phyloP scores from a whole-genome alignment of 257 asterid genomes.

The Salvia splendens region DNA sequence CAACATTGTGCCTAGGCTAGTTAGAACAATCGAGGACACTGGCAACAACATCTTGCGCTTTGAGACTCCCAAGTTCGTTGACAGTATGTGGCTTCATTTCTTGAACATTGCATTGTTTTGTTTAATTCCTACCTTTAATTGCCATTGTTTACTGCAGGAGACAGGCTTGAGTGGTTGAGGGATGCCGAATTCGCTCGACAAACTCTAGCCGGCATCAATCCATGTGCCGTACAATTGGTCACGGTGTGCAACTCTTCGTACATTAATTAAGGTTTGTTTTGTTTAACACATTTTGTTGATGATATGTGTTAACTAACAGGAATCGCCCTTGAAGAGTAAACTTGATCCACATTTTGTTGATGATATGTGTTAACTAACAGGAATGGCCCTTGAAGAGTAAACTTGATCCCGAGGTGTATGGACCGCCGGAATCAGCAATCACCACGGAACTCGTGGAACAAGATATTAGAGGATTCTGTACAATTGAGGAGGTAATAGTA shows the following conservation, averaged over 20 bases:
- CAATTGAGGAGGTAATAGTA: constrained; percentile 61
- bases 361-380: too few relatives aligned
- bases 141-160: constrained; percentile 37
- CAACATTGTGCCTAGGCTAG: constrained; percentile 43
- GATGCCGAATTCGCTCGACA: constrained; percentile 79
- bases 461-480: constrained; percentile 49
- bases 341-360: constrained; percentile 46
- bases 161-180: constrained; percentile 68
- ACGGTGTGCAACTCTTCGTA: constrained; percentile 22
- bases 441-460: constrained; percentile 52
- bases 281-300: too few relatives aligned
- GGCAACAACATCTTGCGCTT: constrained; percentile 40
- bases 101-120: not conserved
- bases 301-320: constrained; percentile 14
- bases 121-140: too few relatives aligned
- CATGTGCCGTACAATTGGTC: constrained; percentile 55
- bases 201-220: constrained; percentile 72
- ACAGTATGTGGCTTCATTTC: constrained; percentile 37
- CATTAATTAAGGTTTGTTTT: too few relatives aligned
- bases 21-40: constrained; percentile 36
- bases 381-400: constrained; percentile 82
- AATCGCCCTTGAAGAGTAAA: constrained; percentile 76
- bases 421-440: constrained; percentile 74
- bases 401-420: constrained; percentile 68
- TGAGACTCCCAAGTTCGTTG: constrained; percentile 54